phyloP scores from a whole-genome alignment of 257 asterid species.

The Przewalskia tangutica region DNA sequence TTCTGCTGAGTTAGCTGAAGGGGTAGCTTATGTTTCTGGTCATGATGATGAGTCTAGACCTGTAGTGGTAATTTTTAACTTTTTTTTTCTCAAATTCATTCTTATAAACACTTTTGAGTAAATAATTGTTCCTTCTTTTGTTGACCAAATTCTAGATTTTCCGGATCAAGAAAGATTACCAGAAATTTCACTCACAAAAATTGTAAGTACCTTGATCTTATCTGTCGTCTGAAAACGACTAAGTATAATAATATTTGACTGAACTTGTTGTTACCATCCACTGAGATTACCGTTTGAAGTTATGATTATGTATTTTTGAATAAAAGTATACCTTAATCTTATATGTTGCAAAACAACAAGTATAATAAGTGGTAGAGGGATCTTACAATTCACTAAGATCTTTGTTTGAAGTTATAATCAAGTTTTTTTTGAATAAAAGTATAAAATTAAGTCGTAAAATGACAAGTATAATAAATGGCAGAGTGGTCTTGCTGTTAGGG shows the following conservation, averaged over 20 bases:
- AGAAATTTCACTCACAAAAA: conserved; percentile 73
- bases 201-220: conserved; percentile 31
- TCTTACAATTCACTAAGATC: too few relatives aligned
- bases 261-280: too few relatives aligned
- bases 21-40: conserved; percentile 91
- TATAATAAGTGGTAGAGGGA: too few relatives aligned
- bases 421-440: too few relatives aligned
- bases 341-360: background rate
- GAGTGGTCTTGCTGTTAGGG: too few relatives aligned
- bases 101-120: background rate
- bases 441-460: too few relatives aligned
- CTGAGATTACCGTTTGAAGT: background rate
- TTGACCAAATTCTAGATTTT: conserved; percentile 39
- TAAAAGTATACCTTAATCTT: background rate
- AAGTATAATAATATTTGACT: too few relatives aligned
- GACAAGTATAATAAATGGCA: too few relatives aligned
- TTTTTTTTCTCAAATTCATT: background rate
- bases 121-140: background rate
- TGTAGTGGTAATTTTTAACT: conserved; percentile 44
- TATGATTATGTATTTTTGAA: background rate
- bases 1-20: conserved; percentile 91
- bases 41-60: conserved; percentile 84
- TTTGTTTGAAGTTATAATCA: too few relatives aligned
- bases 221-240: too few relatives aligned
- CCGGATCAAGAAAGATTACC: conserved; percentile 89